Evolutionary conservation across 2,329 filamentous ascomycete species (phyloP), one percentile per base, ranked within the genome.

Genomic region (Dactylellina parvicollis): DNA sequence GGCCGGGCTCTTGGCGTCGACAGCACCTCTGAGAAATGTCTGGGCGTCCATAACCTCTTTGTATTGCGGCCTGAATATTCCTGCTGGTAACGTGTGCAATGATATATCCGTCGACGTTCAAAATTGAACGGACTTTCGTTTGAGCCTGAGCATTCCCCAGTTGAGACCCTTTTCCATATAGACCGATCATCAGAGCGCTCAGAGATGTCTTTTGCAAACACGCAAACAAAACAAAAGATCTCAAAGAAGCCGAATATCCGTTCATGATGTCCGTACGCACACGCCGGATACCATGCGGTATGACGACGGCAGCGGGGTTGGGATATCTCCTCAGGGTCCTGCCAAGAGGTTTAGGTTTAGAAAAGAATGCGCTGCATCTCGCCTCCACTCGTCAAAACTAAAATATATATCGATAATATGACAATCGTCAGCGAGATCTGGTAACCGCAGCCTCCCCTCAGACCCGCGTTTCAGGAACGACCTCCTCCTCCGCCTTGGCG

Each of bases 401-500:
- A n/a, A n/a, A n/a, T n/a, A n/a, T n/a, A n/a, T n/a, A n/a, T n/a
- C n/a, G n/a, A n/a, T n/a, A n/a, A n/a, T n/a, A n/a, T n/a, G n/a
- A n/a, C n/a, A n/a, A n/a, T n/a, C n/a, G n/a, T n/a, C n/a, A n/a
- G n/a, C 30, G 7, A 7, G 7, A 34, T 34, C 30, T 14, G 30
- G 7, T 14, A 34, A 34, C 30, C 16, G 24, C 36, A 59, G 26
- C 16, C 22, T 22, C n/a, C 42, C 49, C 40, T 61, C 36, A 47
- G 30, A 66, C 28, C 38, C 61, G 26, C 46, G 61, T 65, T 65
- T 65, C 50, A 56, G 26, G 26, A 24, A 20, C 7, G 12, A 30
- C 18, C 30, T 40, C 38, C 38, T 47, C 38, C 38, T 55, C 61
- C 50, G 61, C 22, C 50, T 66, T 57, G 50, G 50, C 61, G 14